Conservation (phyloP, 805 yeast genomes). For the Hanseniaspora guilliermondii region DNA sequence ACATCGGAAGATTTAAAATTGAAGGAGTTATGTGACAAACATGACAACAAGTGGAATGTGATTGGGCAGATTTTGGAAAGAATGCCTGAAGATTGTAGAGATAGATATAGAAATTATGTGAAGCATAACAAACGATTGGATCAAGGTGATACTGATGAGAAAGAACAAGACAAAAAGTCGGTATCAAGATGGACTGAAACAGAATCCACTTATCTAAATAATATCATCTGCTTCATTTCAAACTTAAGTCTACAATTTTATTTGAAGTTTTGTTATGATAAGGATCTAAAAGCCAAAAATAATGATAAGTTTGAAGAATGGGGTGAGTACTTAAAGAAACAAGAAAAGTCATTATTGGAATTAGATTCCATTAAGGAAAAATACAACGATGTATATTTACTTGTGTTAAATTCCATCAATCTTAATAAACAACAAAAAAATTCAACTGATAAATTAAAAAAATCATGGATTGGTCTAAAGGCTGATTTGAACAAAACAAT, state of each 20-base stretch:
- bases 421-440: neutral
- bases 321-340: neutral
- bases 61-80: conserved; percentile 71
- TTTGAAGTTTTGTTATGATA: neutral
- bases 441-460: neutral
- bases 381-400: neutral
- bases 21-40: conserved; percentile 47
- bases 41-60: conserved; percentile 77
- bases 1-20: conserved; percentile 63
- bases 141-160: conserved; percentile 16
- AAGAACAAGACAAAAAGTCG: conserved; percentile 16
- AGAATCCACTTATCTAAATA: conserved; percentile 47
- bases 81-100: conserved; percentile 97
- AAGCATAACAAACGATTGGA: conserved; percentile 61
- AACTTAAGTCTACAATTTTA: conserved; percentile 9
- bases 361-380: neutral
- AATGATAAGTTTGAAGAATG: neutral
- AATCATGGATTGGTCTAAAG: neutral
- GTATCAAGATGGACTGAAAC: conserved; percentile 46
- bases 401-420: conserved; percentile 4
- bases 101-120: conserved; percentile 89
- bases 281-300: neutral
- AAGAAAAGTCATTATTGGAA: neutral
- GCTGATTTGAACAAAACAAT: neutral
- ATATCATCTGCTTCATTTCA: conserved; percentile 36